Base-by-base conservation (phyloP, 345 rosid species). In the Linum trigynum region DNA sequence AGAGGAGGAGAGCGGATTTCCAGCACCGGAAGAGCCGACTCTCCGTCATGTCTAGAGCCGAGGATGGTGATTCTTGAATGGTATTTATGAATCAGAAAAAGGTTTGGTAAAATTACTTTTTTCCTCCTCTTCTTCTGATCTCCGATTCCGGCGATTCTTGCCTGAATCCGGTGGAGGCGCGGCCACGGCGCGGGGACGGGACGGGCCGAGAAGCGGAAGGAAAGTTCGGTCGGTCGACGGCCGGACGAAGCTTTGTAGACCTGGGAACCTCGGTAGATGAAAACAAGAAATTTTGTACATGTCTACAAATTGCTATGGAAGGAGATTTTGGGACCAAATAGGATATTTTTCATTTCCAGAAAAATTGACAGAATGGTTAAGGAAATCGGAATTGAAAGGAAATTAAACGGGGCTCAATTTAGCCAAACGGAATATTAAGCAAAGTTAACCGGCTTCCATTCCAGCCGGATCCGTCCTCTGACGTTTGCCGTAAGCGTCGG, bases 1-100 rank as follows among this genome's bases (percentile, higher is more conserved):
- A 85, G 62, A 76, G 63, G 79, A 71, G 98, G 16, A 71, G 86
- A n/a, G 76, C 71, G 1, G 83, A 79, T 0, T 92, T 83, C 80
- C 84, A 84, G 72, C 71, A 95, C 1, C 71, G 87, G 68, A 88
- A 78, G 14, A 92, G 98, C 39, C 78, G 98, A 55, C 83, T 92
- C 7, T 87, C 96, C n/a, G 12, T 75, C 11, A 84, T 83, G 96
- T 75, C 91, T 8, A 83, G 74, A 70, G 88, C 83, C 5, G 79
- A 71, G 3, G 75, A 66, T n/a, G 37, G 12, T 43, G 62, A 43
- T 40, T 51, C 3, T 9, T 9, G 3, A 43, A 6, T 48, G 53
- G 53, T 48, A 48, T 10, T 48, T 48, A 10, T 10, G 53, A 48
- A 23, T 23, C 32, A 23, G 32, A 23, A 23, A 23, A 41, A 48